A percentile compares a stretch with the other conserved stretches of the same genome.
Evolutionary conservation across 495 filamentous ascomycete species (phyloP).

Genomic region (Xylaria palmicola): DNA sequence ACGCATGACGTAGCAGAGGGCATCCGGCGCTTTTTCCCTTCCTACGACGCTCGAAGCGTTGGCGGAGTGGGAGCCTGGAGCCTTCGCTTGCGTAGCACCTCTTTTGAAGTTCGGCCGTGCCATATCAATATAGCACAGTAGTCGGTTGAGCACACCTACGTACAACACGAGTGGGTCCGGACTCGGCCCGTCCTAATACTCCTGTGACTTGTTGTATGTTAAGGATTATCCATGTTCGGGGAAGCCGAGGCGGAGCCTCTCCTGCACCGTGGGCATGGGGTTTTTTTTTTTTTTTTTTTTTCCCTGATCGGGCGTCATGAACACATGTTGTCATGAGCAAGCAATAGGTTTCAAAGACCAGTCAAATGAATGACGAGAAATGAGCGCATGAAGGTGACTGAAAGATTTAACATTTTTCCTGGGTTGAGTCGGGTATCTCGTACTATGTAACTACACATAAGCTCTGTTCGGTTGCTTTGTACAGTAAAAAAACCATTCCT

Average conservation of each 20-base stretch:
- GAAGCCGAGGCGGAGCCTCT: not conserved
- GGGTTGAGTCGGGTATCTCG: constrained; percentile 17
- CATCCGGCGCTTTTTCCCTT: too few relatives aligned
- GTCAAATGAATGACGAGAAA: not conserved
- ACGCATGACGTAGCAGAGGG: too few relatives aligned
- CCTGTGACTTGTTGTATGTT: not conserved
- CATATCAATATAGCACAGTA: not conserved
- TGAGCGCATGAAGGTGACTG: not conserved
- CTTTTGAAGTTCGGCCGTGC: not conserved
- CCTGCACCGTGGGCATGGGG: too few relatives aligned
- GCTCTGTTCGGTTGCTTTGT: constrained; percentile 5
- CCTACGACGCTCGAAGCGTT: not conserved
- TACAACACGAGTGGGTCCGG: not conserved
- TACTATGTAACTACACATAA: constrained; percentile 10
- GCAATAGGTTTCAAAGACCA: not conserved
- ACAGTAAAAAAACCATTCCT: not conserved
- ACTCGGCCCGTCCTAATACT: not conserved
- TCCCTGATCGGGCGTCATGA: too few relatives aligned
- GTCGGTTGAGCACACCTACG: not conserved
- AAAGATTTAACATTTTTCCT: not conserved
- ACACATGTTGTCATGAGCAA: not conserved
- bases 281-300: too few relatives aligned
- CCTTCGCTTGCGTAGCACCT: too few relatives aligned
- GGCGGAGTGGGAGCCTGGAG: not conserved
- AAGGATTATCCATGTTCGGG: not conserved